Conservation (phyloP, 257 asterid genomes). For the Hygrophila difformis region DNA sequence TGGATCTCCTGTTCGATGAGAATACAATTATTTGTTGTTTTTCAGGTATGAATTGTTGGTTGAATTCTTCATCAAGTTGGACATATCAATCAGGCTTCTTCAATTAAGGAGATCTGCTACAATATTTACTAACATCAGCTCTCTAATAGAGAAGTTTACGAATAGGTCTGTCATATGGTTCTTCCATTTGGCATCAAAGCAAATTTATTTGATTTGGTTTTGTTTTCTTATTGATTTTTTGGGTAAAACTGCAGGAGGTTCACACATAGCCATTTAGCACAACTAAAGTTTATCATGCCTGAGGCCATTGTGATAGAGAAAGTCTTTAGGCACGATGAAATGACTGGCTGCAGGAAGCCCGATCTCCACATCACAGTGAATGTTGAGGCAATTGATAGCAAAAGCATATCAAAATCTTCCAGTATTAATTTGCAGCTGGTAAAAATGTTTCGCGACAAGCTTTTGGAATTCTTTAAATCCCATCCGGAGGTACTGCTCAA, state of each 20-base stretch:
- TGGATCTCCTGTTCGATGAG: too few species aligned
- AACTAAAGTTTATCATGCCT: constrained; percentile 69
- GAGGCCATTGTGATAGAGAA: constrained; percentile 74
- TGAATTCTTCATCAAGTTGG: constrained; percentile 59
- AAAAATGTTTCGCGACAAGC: constrained; percentile 50
- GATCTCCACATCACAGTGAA: constrained; percentile 33
- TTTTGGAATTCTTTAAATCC: constrained; percentile 46
- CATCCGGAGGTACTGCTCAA: constrained; percentile 61
- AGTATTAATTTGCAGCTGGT: constrained; percentile 38
- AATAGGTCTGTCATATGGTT: constrained; percentile 45
- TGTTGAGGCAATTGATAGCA: constrained; percentile 29
- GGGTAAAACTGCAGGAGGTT: constrained; percentile 58
- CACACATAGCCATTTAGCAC: constrained; percentile 58
- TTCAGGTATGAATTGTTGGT: constrained; percentile 74
- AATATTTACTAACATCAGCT: constrained; percentile 47
- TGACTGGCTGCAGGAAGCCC: constrained; percentile 66
- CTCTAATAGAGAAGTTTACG: constrained; percentile 53
- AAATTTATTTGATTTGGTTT: too few species aligned
- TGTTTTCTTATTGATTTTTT: too few species aligned
- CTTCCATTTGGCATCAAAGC: too few species aligned
- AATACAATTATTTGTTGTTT: too few species aligned
- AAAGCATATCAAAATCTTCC: constrained; percentile 32
- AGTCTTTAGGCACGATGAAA: constrained; percentile 51
- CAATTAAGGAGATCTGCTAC: constrained; percentile 42
- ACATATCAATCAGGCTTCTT: constrained; percentile 64